Conservation (phyloP, 2,329 filamentous ascomycete genomes). For the Venturia effusa region DNA sequence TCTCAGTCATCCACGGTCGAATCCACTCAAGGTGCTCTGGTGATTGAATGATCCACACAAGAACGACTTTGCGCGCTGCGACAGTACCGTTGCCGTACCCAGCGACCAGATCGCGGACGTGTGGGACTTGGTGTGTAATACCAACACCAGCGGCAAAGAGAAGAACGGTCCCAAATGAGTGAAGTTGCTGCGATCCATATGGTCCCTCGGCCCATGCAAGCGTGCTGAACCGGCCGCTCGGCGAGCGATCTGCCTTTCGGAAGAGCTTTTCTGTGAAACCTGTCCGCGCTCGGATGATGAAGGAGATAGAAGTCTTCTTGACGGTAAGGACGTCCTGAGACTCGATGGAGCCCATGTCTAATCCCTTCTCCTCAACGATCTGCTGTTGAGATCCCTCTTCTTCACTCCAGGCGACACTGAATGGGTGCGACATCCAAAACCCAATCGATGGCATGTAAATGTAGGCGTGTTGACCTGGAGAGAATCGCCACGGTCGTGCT, state of each 20-base stretch:
- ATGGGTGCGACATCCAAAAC: conserved; percentile 66
- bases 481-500: conserved; percentile 66
- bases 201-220: conserved; percentile 79
- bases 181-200: conserved; percentile 42
- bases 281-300: conserved; percentile 77
- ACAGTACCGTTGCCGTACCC: conserved; percentile 57
- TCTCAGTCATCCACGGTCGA: conserved; percentile 78
- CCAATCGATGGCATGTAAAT: conserved; percentile 65
- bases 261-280: conserved; percentile 80
- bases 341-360: conserved; percentile 28
- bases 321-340: conserved; percentile 17
- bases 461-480: conserved; percentile 68
- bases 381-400: conserved; percentile 33
- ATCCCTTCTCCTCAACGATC: conserved; percentile 28
- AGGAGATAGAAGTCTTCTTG: conserved; percentile 51
- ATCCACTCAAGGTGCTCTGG: conserved; percentile 90
- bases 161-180: conserved; percentile 80
- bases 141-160: conserved; percentile 88
- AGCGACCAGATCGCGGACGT: conserved; percentile 56
- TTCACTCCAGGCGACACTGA: conserved; percentile 69
- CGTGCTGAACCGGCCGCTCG: conserved; percentile 47
- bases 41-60: conserved; percentile 89
- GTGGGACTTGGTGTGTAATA: conserved; percentile 90
- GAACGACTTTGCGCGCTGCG: conserved; percentile 68
- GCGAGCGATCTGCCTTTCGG: conserved; percentile 49